Evolutionary conservation across 2,329 filamentous ascomycete species (phyloP), one percentile per base, ranked within the genome.

Genomic region (Penicillium sp.): DNA sequence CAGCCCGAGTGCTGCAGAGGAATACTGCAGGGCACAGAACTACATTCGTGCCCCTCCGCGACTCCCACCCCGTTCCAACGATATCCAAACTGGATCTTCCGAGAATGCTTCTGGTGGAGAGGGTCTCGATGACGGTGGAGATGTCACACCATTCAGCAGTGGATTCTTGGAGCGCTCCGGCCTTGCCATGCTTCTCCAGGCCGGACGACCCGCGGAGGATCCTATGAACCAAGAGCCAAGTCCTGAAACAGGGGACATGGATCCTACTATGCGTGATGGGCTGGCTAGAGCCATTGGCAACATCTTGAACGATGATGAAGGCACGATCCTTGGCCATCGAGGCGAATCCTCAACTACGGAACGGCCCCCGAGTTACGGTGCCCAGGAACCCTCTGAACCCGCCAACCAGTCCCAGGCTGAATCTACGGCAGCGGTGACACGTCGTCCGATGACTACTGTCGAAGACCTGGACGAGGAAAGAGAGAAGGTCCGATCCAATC

Each of bases 391-490:
- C 18, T 55, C 60, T 24, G 63, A 61, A 41, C 43, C 59, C 27
- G 46, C 52, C 13, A 54, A 47, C 13, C 53, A 57, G 48, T 40
- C 61, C 4, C 50, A 51, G 9, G 20, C 29, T 9, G 32, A 47
- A 39, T n/a, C 27, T 34, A 38, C 26, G 20, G 47, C 46, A 42
- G 49, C 44, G 39, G 51, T 39, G 49, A 55, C 14, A 42, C 58
- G 60, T 28, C 68, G 66, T 14, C 61, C 69, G 42, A 51, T 69
- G 26, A 55, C 60, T 26, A 86, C 86, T 0, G 77, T 89, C 47
- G 87, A 96, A 47, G 85, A 89, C 54, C 75, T 98, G 6, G 87
- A 95, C 52, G 79, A 80, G 27, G 80, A 87, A 65, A 83, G 93
- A 37, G 76, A 78, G 4, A 78, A 76, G n/a, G 74, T 97, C 32